Base-by-base conservation (phyloP, 2,329 filamentous ascomycete genomes). In the Cadophora malorum region DNA sequence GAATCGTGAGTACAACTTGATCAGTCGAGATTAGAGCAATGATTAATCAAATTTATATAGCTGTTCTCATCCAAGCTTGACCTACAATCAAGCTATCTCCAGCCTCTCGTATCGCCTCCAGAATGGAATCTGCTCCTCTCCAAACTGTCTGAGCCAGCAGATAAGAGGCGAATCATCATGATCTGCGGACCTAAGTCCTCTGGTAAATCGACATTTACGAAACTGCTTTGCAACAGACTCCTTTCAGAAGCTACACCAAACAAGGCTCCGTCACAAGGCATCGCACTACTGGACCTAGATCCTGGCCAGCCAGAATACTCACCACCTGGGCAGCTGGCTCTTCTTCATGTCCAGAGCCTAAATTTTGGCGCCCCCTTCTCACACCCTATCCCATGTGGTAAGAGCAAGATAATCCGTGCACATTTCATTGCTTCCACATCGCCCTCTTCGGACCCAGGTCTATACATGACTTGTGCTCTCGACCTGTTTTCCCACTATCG, bases 301-400 rank as follows among this genome's bases (percentile, higher is more conserved):
- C 90, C 91, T 0, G 90, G 89, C 0, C 91, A 94, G 74, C 91
- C 92, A 2, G 92, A 94, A 75, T 94, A 91, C 76, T 86, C 86
- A 0, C 84, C 89, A 1, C 86, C 89, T 0, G 91, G 92, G 0
- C 88, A 90, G 16, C 75, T 95, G 23, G 91, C 91, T 1, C 85
- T 95, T 4, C 81, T 90, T 16, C 82, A 86, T 33, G 79, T 94
- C 12, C 82, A 80, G 0, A 79, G 83, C 35, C 86, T 89, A 0
- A 88, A 92, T 62, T 80, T 94, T 5, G 85, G 88, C 0, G 86
- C 90, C 0, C 83, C 90, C 0, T 94, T 92, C 74, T 88, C 88
- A 8, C 90, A 92, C 71, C 84, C 81, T 80, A 3, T 73, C 74
- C 79, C 76, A 23, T 70, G 76, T 10, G 78, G 71, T 69, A 71